Conservation (phyloP, 305 asterid genomes). For the Fraxinus platypoda region DNA sequence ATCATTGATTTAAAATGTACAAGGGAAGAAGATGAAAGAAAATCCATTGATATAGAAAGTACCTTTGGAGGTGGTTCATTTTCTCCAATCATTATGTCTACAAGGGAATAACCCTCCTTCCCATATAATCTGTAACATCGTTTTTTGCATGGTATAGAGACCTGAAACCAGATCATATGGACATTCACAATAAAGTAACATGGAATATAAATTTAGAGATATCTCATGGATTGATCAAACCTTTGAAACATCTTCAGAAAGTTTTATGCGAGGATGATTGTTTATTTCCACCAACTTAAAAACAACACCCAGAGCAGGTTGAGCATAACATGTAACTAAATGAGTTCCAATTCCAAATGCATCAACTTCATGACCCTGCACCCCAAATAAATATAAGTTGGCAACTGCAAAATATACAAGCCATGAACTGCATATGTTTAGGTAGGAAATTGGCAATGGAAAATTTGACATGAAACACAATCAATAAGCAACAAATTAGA, state of each 20-base stretch:
- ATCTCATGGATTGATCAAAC: conserved; percentile 43
- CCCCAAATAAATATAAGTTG: not conserved
- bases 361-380: conserved; percentile 96
- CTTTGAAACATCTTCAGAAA: conserved; percentile 97
- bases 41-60: conserved; percentile 2
- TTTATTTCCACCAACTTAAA: conserved; percentile 98
- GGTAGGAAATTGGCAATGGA: conserved; percentile 3
- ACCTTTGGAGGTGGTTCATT: conserved; percentile 97
- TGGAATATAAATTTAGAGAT: conserved; percentile 4
- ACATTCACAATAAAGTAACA: conserved; percentile 11
- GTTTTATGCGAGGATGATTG: conserved; percentile 94
- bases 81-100: conserved; percentile 91
- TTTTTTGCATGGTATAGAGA: conserved; percentile 96
- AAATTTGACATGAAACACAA: not conserved
- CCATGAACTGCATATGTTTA: conserved; percentile 1
- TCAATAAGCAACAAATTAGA: not conserved
- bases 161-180: conserved; percentile 51
- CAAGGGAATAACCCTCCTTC: conserved; percentile 93
- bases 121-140: conserved; percentile 92
- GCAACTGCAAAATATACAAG: conserved; percentile 12
- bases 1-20: not conserved
- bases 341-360: conserved; percentile 96
- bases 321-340: conserved; percentile 97
- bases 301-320: conserved; percentile 94
- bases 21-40: conserved; percentile 1